These are phyloP conservation scores for Didymella arachidicola DNA, from an alignment of 2,329 filamentous ascomycete species.

Conservation along the genomic window DNA sequence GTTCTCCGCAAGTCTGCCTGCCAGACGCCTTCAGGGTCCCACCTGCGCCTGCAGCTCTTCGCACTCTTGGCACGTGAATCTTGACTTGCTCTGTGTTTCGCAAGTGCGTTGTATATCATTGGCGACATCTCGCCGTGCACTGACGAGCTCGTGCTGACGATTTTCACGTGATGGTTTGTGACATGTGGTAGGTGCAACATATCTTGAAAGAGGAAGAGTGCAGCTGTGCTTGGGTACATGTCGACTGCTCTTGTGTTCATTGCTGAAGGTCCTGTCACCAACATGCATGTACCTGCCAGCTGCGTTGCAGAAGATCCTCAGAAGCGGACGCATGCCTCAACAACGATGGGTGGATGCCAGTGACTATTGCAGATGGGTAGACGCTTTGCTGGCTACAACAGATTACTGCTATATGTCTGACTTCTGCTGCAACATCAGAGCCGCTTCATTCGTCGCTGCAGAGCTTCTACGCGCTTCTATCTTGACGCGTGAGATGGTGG, in stretches of 20 bases:
- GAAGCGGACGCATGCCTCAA: too few species aligned
- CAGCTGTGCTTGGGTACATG: not conserved
- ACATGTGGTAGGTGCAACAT: not conserved
- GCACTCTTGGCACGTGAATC: constrained; percentile 4
- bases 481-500: constrained; percentile 12
- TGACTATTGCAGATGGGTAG: too few species aligned
- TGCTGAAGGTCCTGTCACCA: too few species aligned
- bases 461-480: constrained; percentile 15
- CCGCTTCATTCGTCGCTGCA: not conserved
- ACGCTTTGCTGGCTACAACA: too few species aligned
- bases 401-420: too few species aligned
- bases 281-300: too few species aligned
- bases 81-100: constrained; percentile 3
- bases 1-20: constrained; percentile 8
- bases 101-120: not conserved
- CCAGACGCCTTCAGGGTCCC: constrained; percentile 2
- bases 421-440: too few species aligned
- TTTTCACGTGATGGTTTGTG: not conserved
- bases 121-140: not conserved
- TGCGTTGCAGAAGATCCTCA: too few species aligned
- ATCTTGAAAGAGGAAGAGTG: not conserved
- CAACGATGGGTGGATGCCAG: too few species aligned
- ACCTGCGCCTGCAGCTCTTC: constrained; percentile 10
- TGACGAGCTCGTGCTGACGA: not conserved
- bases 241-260: not conserved